Percentiles rank a stretch among this genome's conserved stretches.
These are phyloP conservation scores for Apiospora sp. DNA, from an alignment of 2,329 filamentous ascomycete genomes.

Conservation along the genomic window DNA sequence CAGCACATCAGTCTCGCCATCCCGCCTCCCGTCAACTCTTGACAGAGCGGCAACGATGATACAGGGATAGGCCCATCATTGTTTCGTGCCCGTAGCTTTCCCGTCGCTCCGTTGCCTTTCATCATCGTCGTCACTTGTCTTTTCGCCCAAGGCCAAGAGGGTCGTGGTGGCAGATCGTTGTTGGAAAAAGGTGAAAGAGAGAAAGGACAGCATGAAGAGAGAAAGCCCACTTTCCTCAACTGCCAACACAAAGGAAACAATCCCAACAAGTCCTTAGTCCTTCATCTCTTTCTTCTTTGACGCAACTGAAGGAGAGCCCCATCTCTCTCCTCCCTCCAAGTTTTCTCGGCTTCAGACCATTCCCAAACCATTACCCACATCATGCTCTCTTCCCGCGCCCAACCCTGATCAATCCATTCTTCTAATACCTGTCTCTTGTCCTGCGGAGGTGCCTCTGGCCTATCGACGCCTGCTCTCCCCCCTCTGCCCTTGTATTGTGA, in stretches of 20 bases:
- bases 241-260: conserved; percentile 28
- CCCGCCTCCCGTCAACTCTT: conserved; percentile 8
- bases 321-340: conserved; percentile 6
- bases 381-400: conserved; percentile 16
- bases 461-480: conserved; percentile 2
- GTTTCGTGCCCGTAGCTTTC: background rate
- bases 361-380: conserved; percentile 13
- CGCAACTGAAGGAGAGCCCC: conserved; percentile 15
- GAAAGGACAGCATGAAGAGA: conserved; percentile 23
- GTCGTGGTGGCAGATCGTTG: conserved; percentile 17
- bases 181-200: background rate
- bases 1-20: conserved; percentile 10
- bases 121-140: conserved; percentile 4
- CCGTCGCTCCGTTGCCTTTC: background rate
- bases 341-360: conserved; percentile 1
- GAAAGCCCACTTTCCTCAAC: conserved; percentile 16
- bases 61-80: background rate
- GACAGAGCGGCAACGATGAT: conserved; percentile 6
- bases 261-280: conserved; percentile 29
- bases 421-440: background rate
- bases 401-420: conserved; percentile 1
- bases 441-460: conserved; percentile 5
- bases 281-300: conserved; percentile 10
- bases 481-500: background rate
- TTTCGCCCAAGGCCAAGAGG: background rate